Base-by-base conservation (phyloP, 495 filamentous ascomycete genomes). In the Lophium mytilinum region DNA sequence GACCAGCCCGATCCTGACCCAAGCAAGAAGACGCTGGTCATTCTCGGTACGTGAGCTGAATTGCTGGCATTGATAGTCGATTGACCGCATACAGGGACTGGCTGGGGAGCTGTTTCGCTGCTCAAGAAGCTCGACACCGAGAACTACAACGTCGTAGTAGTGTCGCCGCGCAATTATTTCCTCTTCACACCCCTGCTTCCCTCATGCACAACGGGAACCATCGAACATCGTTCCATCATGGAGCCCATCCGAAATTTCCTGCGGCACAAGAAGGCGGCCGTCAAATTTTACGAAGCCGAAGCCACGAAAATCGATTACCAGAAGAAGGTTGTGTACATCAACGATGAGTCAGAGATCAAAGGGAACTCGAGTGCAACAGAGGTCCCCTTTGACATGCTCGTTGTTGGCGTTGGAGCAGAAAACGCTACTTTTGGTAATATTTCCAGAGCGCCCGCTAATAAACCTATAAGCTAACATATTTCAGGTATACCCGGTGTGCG, bases 201-300 rank as follows among this genome's bases (percentile, higher is more conserved):
- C 51, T 95, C 90, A 69, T 97, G 94, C 74, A 96, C 93, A 21
- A 96, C 89, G 50, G 93, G 94, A 70, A 85, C 88, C 63, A 92
- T 99, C 68, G 94, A 99, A 77, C 94, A 96, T 77, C 89, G 94
- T 68, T 95, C 90, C 60, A 97, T 99, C 72, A 97, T 99, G 91
- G 93, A 99, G 78, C 93, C 93, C 30, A 82, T 99, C 59, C 86
- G 93, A 58, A 93, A 92, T 71, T 93, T 99, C 70, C 77, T 94
- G 36, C 85, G 91, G 61, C 87, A 90, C 72, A 96, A 96, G 80
- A 87, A 88, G 71, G 87, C 86, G 48, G 78, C 83, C 48, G 93
- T 95, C 67, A 88, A 90, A 70, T 99, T 87, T 79, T 97, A 94
- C 81, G 94, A 99, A 80, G 93, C 94, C 64, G 92, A 97, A 66